A percentile compares a stretch with the other conserved stretches of the same genome.
phyloP scores from a whole-genome alignment of 495 filamentous ascomycete species.

The Cryomyces minteri region DNA sequence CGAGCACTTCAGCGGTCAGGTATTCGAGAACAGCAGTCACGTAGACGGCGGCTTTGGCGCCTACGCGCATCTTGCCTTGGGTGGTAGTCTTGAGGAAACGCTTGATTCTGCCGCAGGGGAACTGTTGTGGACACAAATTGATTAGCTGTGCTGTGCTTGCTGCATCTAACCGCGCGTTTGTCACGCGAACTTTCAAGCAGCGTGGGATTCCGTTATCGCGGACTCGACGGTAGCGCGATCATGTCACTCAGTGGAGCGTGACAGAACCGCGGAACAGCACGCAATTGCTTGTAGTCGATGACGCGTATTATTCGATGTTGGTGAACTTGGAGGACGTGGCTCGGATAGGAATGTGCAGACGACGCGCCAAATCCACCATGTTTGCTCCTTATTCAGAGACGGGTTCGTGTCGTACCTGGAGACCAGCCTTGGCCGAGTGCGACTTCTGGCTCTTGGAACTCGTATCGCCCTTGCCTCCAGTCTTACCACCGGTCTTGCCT shows the following conservation, averaged over 20 bases:
- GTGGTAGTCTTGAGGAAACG: conserved; percentile 99
- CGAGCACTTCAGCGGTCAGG: conserved; percentile 93
- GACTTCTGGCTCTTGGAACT: conserved; percentile 86
- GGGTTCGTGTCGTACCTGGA: conserved; percentile 63
- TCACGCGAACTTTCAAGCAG: not conserved
- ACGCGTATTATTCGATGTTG: too few relatives aligned
- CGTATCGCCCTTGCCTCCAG: conserved; percentile 46
- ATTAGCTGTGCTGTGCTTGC: not conserved
- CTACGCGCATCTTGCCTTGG: conserved; percentile 99
- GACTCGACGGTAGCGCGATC: not conserved
- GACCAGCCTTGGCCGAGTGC: conserved; percentile 92
- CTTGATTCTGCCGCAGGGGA: conserved; percentile 98
- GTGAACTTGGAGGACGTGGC: too few relatives aligned
- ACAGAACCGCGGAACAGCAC: not conserved
- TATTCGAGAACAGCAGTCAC: conserved; percentile 98
- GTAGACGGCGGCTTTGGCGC: conserved; percentile 96
- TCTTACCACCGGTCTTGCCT: conserved; percentile 82
- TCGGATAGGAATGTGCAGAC: too few relatives aligned
- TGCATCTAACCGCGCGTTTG: not conserved
- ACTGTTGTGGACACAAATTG: conserved; percentile 31
- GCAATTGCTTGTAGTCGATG: not conserved
- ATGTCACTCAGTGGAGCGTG: not conserved
- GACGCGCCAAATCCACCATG: not conserved
- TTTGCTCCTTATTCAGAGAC: not conserved
- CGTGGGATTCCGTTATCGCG: not conserved